Base-by-base conservation (phyloP, 176 grass and related monocot genomes). In the Poa pratensis region DNA sequence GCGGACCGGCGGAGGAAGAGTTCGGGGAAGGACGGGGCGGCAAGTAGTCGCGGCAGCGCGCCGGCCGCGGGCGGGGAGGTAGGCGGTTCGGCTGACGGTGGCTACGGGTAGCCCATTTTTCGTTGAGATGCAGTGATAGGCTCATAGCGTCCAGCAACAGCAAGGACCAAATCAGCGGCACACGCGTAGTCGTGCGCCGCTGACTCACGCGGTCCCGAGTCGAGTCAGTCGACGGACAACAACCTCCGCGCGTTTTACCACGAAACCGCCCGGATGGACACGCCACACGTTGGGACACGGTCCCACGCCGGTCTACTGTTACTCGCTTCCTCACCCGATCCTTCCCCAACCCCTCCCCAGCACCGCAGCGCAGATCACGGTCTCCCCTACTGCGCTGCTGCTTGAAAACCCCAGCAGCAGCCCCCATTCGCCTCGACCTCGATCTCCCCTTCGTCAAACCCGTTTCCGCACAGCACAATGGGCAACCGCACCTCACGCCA, bases 401-500 rank as follows among this genome's bases (percentile, higher is more conserved):
- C 81, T 52, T 77, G 53, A 54, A 53, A 73, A 54, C 59, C 52
- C 69, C 67, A 43, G n/a, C 19, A 45, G 9, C 43, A 20, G 5
- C 12, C 81, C 22, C 20, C 69, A 42, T 1, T 40, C 34, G 22
- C 60, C 45, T 30, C 43, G 17, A 49, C 60, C 60, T 46, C 43
- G 24, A 49, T 51, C 69, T 51, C 27, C 83, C 83, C 46, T 35
- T 78, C 81, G 58, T 87, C 77, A 18, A 60, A n/a, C 72, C 35
- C 77, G 43, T 51, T n/a, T 64, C 16, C 10, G 69, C 46, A 27
- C 77, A 16, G 7, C 83, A 27, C 85, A 75, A 98, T 99, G 96
- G 96, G 96, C 20, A 94, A 96, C 87, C 93, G 93, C 48, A 63
- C 78, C 27, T 96, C 91, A 37, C 91, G 93, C 63, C 78, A 90